phyloP scores from a whole-genome alignment of 129 eudicot genomes.

The Lonicera japonica region DNA sequence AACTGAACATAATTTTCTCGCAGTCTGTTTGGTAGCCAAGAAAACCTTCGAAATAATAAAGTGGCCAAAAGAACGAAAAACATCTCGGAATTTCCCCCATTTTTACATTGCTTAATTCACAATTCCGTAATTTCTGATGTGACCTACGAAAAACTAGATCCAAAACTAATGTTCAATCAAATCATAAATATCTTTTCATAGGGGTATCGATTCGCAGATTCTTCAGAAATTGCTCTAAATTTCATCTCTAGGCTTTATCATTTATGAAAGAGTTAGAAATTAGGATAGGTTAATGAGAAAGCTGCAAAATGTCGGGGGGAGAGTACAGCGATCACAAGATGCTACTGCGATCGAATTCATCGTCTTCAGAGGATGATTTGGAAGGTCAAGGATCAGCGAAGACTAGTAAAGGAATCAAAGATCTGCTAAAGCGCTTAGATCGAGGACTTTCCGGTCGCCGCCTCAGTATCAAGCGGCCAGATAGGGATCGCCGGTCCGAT shows the following conservation, averaged over 20 bases:
- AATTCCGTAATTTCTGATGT: neutral
- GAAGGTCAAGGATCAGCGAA: constrained; percentile 38
- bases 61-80: constrained; percentile 3
- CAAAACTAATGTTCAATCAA: neutral
- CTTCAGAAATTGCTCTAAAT: too few relatives aligned
- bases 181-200: neutral
- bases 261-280: too few relatives aligned
- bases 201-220: constrained; percentile 1
- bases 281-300: neutral
- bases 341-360: constrained; percentile 49
- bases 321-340: constrained; percentile 40
- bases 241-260: too few relatives aligned
- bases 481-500: constrained; percentile 19
- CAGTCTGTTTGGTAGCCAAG: neutral
- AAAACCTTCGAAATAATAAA: neutral
- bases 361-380: constrained; percentile 55
- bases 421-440: constrained; percentile 66
- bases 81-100: neutral
- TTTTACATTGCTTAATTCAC: neutral
- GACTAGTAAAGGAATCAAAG: constrained; percentile 28
- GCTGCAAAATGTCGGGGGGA: constrained; percentile 34
- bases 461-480: constrained; percentile 36
- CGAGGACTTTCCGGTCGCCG: constrained; percentile 60
- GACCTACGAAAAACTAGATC: constrained; percentile 16
- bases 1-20: neutral